Conservation (phyloP, 257 asterid species). For the Lycium barbarum region DNA sequence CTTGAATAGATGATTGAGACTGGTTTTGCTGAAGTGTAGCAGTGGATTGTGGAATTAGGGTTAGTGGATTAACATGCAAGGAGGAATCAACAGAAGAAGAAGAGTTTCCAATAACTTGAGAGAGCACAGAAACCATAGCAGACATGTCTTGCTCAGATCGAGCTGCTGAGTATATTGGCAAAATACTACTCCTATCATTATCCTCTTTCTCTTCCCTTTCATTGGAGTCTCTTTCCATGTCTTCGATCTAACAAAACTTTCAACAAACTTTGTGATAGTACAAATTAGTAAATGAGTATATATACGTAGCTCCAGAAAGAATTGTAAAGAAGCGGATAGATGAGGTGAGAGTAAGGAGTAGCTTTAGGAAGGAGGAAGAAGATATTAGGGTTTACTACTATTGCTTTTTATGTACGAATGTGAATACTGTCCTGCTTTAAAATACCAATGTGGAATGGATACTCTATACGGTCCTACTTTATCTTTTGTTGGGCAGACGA, state of each 20-base stretch:
- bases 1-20: conserved; percentile 43
- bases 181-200: background rate
- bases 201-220: conserved; percentile 44
- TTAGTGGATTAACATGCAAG: conserved; percentile 21
- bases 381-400: conserved; percentile 32
- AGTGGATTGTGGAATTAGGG: conserved; percentile 22
- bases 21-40: conserved; percentile 36
- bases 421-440: background rate
- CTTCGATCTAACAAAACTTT: conserved; percentile 41
- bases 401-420: background rate
- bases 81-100: conserved; percentile 24
- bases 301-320: too few relatives aligned
- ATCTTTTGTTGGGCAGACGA: background rate
- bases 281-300: too few relatives aligned
- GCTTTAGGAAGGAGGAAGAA: conserved; percentile 4
- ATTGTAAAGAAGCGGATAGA: background rate
- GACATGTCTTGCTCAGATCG: conserved; percentile 84
- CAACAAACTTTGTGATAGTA: background rate
- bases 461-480: background rate
- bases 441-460: background rate
- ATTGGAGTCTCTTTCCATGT: conserved; percentile 59
- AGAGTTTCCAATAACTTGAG: conserved; percentile 76
- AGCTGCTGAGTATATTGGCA: conserved; percentile 58
- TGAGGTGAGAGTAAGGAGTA: conserved; percentile 15
- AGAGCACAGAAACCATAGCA: conserved; percentile 81